Conservation (phyloP, 768 basidiomycete genomes). For the Tricholomella constricta region DNA sequence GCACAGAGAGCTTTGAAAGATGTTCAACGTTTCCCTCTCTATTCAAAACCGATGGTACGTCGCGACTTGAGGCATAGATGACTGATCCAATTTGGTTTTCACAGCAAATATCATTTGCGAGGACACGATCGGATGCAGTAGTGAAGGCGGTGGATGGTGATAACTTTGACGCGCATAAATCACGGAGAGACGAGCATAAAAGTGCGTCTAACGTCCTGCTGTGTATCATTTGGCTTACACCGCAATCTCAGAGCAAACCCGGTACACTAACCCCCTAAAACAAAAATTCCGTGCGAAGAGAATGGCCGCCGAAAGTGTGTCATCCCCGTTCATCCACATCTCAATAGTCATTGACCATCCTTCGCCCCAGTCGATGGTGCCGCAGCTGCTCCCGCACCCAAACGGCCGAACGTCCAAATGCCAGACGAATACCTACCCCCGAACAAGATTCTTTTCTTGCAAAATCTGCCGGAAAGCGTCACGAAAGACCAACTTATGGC, state of each 20-base stretch:
- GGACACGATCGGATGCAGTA: constrained; percentile 86
- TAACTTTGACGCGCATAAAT: constrained; percentile 75
- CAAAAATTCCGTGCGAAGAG: constrained; percentile 82
- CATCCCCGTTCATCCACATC: constrained; percentile 1
- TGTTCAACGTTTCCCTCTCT: constrained; percentile 91
- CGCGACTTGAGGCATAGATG: not conserved
- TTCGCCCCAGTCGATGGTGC: constrained; percentile 63
- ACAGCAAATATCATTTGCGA: constrained; percentile 95
- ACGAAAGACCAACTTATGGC: constrained; percentile 91
- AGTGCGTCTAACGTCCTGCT: constrained; percentile 50
- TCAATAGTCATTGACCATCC: constrained; percentile 10
- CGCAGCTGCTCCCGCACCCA: constrained; percentile 63
- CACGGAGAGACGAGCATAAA: constrained; percentile 76
- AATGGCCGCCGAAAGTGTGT: constrained; percentile 76
- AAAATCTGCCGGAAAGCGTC: constrained; percentile 92
- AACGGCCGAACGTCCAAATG: constrained; percentile 90
- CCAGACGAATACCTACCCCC: constrained; percentile 99
- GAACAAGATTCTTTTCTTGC: constrained; percentile 98
- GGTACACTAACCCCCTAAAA: constrained; percentile 89
- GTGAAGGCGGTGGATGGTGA: constrained; percentile 73
- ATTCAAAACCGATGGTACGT: constrained; percentile 93
- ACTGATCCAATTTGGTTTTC: constrained; percentile 1
- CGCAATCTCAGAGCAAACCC: constrained; percentile 59
- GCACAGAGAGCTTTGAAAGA: constrained; percentile 91
- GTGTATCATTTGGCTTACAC: constrained; percentile 8